Base-by-base conservation (phyloP, 495 filamentous ascomycete species). In the Neurospora sp. region DNA sequence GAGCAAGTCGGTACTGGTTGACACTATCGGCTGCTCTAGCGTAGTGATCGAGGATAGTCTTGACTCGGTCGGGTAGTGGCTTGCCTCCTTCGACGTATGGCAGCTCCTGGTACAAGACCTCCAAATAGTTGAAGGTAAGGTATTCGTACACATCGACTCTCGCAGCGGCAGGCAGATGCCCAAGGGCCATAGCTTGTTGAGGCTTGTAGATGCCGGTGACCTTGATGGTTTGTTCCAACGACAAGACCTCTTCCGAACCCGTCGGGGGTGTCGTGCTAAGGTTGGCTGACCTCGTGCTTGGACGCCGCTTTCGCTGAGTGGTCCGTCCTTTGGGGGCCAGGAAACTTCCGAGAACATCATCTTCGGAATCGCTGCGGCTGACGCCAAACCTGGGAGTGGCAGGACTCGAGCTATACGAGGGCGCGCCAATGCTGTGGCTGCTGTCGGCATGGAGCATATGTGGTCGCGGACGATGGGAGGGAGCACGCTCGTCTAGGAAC, bases 351-450 rank as follows among this genome's bases (percentile, higher is more conserved):
- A 90, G 86, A 14, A 86, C 85, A 70, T 88, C 88, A 70, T 92
- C 90, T 76, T 93, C 91, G 4, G 87, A 87, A 38, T 90, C 89
- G 77, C 89, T 92, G 44, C 88, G 86, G 76, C 89, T 92, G 46
- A 89, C 81, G 74, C 83, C 82, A 72, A 88, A 79, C 76, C 83
- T 76, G 16, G 85, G 84, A 5, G 81, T 83, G 44, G 76, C 79
- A 40, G 83, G 82, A 70, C 81, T 85, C 1, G 84, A 84, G 74
- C 79, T 82, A 70, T 83, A 85, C 0, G 85, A 83, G 31, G 81
- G 77, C 11, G 78, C 72, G 10, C 79, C 73, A 2, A 78, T 69
- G 10, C 77, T 75, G 3, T 81, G 77, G 69, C 70, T 54, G 12
- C 77, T 75, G 3, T 81, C 78, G 69, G 72, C 41, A 59, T 81